These are phyloP conservation scores for Glutinoglossum americanum DNA, from an alignment of 495 filamentous ascomycete species.

Conservation along the genomic window DNA sequence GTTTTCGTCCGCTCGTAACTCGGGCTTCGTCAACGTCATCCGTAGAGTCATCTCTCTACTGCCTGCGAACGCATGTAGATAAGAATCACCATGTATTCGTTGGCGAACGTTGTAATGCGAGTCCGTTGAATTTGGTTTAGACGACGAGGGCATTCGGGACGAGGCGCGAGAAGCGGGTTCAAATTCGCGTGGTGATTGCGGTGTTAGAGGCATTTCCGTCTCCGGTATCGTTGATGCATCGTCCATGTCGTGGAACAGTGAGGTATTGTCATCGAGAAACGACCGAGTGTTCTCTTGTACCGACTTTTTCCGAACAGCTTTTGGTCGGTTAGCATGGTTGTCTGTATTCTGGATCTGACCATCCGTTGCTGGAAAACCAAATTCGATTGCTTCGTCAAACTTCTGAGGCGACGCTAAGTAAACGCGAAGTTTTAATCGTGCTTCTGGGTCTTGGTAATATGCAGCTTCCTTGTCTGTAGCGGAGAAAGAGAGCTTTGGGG, in stretches of 20 bases:
- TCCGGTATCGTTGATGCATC: constrained; percentile 27
- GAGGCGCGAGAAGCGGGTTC: constrained; percentile 7
- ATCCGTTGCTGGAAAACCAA: constrained; percentile 58
- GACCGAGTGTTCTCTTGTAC: constrained; percentile 12
- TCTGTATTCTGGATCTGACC: constrained; percentile 8
- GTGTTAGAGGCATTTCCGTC: constrained; percentile 32
- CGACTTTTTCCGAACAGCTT: constrained; percentile 10
- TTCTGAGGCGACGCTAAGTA: constrained; percentile 82
- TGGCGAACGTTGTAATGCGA: constrained; percentile 1
- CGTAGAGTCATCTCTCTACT: constrained; percentile 83
- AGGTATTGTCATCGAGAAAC: constrained; percentile 24
- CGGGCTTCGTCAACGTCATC: constrained; percentile 82
- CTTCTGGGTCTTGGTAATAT: constrained; percentile 82
- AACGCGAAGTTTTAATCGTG: constrained; percentile 66
- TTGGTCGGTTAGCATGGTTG: constrained; percentile 9
- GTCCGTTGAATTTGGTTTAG: constrained; percentile 9
- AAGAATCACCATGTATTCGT: constrained; percentile 17
- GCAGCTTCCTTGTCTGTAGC: constrained; percentile 46
- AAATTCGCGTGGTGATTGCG: constrained; percentile 9
- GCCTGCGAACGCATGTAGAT: constrained; percentile 29
- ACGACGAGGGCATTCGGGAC: not conserved
- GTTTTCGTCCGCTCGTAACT: constrained; percentile 24
- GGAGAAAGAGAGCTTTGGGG: not conserved
- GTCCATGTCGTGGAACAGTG: constrained; percentile 26
- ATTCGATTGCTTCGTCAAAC: constrained; percentile 86